Evolutionary conservation across 768 basidiomycete species (phyloP), one percentile per base, ranked within the genome.

Genomic region (Termitomyces sp.): DNA sequence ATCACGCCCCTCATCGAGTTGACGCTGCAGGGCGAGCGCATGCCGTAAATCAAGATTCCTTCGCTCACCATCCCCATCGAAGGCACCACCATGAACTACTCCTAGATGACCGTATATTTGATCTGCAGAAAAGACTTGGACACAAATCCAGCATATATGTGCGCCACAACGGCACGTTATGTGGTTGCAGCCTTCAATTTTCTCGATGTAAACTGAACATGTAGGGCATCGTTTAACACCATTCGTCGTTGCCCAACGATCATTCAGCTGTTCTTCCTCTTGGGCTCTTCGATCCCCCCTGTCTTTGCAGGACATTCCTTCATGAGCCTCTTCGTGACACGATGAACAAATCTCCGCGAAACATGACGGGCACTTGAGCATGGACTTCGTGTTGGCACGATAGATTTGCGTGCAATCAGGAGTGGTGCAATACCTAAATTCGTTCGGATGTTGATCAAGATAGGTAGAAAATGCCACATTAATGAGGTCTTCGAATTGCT

Each of bases 341-440:
- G 74, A 64, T 0, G 80, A 67, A 55, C 84, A 85, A 24, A 84
- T 74, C 6, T 71, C 65, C 27, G 70, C 65, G 53, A 82, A 78
- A 64, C 84, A 86, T 10, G 82, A 80, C 7, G 82, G 82, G 57
- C 83, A 84, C 53, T 79, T 72, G 62, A 81, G 64, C 45, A 67
- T 57, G 42, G 67, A 57, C 34, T 64, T 55, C 16, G 61, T 55
- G 30, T 69, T 67, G 45, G 67, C 66, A 48, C 78, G 72, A 69
- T 91, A 91, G 4, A 89, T 79, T 62, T 88, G 85, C 5, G 73
- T 75, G 66, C 89, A 91, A 65, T 89, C 88, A 0, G 90, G 84
- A 0, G 87, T 89, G 2, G 82, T 84, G 70, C 90, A 91, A 60
- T 85, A 84, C 54, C 80, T 79, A 66, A 84, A 84, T 44, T 84